These are phyloP conservation scores for Bullera alba DNA, from an alignment of 768 basidiomycete genomes.

Conservation along the genomic window DNA sequence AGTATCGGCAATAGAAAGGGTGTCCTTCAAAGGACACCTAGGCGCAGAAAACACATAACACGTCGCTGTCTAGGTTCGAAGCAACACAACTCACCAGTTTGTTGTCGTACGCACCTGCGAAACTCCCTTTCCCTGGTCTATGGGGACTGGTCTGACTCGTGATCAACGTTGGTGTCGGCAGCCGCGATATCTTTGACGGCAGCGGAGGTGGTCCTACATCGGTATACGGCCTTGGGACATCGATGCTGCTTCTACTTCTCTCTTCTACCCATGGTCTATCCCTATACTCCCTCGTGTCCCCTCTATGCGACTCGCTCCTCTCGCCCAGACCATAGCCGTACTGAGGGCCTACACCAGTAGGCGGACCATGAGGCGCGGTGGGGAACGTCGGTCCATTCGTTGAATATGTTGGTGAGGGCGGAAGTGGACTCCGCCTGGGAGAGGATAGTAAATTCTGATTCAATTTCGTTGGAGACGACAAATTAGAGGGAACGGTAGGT, in stretches of 20 bases:
- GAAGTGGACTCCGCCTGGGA: constrained; percentile 8
- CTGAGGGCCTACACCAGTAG: not conserved
- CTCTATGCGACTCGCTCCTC: not conserved
- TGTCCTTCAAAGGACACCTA: not conserved
- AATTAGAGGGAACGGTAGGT: not conserved
- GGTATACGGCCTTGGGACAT: not conserved
- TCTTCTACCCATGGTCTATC: not conserved
- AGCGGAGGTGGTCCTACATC: constrained; percentile 9
- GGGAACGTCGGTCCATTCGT: not conserved
- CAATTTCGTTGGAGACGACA: no score
- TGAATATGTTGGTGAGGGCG: constrained; percentile 14
- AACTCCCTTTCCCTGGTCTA: constrained; percentile 3
- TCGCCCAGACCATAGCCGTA: not conserved
- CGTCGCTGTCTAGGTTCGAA: not conserved
- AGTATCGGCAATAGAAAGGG: not conserved
- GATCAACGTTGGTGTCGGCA: not conserved
- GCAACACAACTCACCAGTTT: constrained; percentile 39
- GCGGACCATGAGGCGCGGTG: no score
- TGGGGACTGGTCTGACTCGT: constrained; percentile 9
- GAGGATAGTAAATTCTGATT: constrained; percentile 1
- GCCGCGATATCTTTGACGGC: constrained; percentile 8
- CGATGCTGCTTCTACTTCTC: not conserved
- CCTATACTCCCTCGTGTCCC: not conserved
- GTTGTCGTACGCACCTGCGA: constrained; percentile 40
- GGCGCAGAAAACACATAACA: not conserved